phyloP scores from a whole-genome alignment of 345 rosid genomes.

The Gossypium sturtianum region DNA sequence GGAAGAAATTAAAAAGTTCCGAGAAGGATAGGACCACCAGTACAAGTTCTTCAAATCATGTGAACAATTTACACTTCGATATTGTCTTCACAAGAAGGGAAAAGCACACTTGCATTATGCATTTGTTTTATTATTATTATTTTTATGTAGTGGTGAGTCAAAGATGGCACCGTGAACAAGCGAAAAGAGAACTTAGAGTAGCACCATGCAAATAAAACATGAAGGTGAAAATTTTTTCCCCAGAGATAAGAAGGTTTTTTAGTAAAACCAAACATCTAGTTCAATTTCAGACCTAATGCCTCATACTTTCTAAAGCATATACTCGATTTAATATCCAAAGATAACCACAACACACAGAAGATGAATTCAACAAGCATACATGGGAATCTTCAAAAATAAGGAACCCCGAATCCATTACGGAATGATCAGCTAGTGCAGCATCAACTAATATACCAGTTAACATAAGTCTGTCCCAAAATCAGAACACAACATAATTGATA shows the following conservation, averaged over 20 bases:
- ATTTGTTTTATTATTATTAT: not conserved
- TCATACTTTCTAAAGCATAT: not conserved
- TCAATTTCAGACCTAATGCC: not conserved
- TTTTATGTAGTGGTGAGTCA: not conserved
- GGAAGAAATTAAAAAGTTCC: not conserved
- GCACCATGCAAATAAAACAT: not conserved
- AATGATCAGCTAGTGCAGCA: not conserved
- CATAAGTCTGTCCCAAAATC: not conserved
- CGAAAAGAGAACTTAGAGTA: not conserved
- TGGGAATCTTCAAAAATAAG: not conserved
- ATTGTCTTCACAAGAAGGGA: not conserved
- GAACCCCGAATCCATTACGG: not conserved
- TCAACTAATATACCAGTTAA: not conserved
- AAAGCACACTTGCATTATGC: not conserved
- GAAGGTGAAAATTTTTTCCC: not conserved
- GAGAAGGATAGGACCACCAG: not conserved
- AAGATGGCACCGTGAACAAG: not conserved
- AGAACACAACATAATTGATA: not conserved
- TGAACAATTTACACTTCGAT: not conserved
- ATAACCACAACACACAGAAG: not conserved
- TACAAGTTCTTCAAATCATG: not conserved
- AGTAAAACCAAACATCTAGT: not conserved
- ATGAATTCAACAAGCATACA: not conserved
- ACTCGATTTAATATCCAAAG: not conserved
- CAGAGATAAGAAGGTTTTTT: not conserved